These are phyloP conservation scores for Gracilaria vermiculophylla DNA, from an alignment of 23 red algal genomes.

Conservation along the genomic window DNA sequence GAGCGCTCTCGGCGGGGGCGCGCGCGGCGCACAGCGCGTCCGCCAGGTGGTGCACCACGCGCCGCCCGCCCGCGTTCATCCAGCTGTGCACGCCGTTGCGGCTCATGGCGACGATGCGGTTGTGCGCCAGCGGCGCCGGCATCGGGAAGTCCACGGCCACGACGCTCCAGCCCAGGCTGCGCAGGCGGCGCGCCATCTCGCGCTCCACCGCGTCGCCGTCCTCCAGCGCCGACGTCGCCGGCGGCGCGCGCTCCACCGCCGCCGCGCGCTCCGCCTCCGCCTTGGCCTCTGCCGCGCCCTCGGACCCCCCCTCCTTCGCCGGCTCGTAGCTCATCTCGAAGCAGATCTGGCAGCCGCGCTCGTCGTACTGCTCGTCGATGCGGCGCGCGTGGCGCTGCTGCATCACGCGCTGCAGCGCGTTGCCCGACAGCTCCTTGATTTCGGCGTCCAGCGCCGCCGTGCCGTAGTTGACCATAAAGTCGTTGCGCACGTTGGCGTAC, in stretches of 20 bases:
- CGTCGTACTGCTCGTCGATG: constrained; percentile 32
- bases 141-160: constrained; percentile 63
- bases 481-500: constrained; percentile 70
- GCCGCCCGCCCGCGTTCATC: constrained; percentile 59
- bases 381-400: background rate
- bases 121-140: constrained; percentile 64
- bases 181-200: constrained; percentile 38
- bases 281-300: background rate
- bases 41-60: constrained; percentile 61
- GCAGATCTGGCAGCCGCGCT: constrained; percentile 22
- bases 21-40: constrained; percentile 2
- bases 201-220: constrained; percentile 7
- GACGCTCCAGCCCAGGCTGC: constrained; percentile 48
- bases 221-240: background rate
- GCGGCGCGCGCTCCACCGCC: background rate
- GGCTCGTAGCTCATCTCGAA: background rate
- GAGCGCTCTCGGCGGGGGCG: background rate
- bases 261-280: constrained; percentile 5
- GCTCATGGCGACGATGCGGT: constrained; percentile 70
- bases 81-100: constrained; percentile 55
- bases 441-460: constrained; percentile 57
- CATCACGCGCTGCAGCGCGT: background rate
- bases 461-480: constrained; percentile 82
- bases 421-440: background rate
- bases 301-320: background rate